Conservation (phyloP, 257 asterid genomes). For the Catharanthus roseus region DNA sequence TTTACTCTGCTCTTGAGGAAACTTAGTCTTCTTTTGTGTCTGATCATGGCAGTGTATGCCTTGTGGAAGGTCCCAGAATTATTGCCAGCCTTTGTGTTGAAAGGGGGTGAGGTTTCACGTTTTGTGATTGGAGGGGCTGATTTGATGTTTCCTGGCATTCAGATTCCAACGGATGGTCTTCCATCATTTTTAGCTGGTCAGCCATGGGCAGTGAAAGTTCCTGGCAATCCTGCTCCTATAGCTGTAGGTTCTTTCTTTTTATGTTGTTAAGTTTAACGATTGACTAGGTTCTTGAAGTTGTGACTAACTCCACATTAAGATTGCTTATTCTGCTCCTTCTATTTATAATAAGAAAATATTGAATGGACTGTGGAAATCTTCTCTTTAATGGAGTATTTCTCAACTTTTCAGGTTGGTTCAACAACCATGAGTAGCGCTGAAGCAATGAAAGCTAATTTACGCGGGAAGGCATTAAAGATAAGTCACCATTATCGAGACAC, state of each 20-base stretch:
- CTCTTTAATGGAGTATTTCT: not conserved
- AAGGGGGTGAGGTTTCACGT: conserved; percentile 89
- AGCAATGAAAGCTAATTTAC: conserved; percentile 79
- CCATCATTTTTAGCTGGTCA: conserved; percentile 81
- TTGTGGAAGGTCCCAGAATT: conserved; percentile 93
- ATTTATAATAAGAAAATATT: not conserved
- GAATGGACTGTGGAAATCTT: not conserved
- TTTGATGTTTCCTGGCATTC: conserved; percentile 94
- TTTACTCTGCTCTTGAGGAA: conserved; percentile 1
- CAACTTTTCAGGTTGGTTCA: conserved; percentile 65
- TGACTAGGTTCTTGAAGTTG: conserved; percentile 3
- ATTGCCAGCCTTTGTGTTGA: conserved; percentile 80
- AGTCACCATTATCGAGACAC: conserved; percentile 70
- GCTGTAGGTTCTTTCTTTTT: conserved; percentile 52
- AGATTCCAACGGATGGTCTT: conserved; percentile 65
- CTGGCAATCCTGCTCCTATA: conserved; percentile 89
- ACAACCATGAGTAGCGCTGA: conserved; percentile 78
- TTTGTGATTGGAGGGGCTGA: conserved; percentile 94
- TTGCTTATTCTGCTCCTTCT: conserved; percentile 4
- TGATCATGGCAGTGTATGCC: conserved; percentile 62
- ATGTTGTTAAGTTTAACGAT: too few relatives aligned
- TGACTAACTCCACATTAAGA: conserved; percentile 11
- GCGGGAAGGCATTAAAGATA: conserved; percentile 86
- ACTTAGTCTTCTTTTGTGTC: conserved; percentile 15
- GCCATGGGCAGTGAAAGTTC: conserved; percentile 87